These are phyloP conservation scores for Boletales sp. DNA, from an alignment of 768 basidiomycete species.

Conservation along the genomic window DNA sequence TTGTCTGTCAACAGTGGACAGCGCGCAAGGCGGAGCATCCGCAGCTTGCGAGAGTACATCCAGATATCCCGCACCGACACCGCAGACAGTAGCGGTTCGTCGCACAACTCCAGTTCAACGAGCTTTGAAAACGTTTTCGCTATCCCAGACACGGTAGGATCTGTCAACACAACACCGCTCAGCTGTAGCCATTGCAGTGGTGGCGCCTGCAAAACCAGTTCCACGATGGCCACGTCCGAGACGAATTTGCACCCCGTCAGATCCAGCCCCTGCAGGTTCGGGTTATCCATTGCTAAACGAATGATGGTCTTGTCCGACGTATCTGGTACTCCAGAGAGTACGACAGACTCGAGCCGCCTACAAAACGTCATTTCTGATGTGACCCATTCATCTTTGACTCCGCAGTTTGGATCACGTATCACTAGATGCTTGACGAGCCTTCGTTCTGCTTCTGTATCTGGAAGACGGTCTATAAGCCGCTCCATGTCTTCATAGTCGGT, in stretches of 20 bases:
- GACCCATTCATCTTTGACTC: conserved; percentile 59
- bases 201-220: conserved; percentile 64
- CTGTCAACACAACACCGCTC: conserved; percentile 61
- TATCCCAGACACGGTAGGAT: conserved; percentile 60
- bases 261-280: conserved; percentile 70
- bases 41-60: conserved; percentile 72
- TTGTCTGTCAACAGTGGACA: conserved; percentile 76
- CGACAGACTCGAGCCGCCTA: conserved; percentile 63
- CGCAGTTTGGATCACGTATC: conserved; percentile 39
- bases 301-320: conserved; percentile 68
- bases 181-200: conserved; percentile 73
- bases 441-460: conserved; percentile 53
- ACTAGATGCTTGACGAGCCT: conserved; percentile 58
- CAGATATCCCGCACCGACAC: conserved; percentile 77
- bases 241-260: conserved; percentile 70
- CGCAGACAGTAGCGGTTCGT: conserved; percentile 64
- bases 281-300: conserved; percentile 57
- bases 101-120: conserved; percentile 75
- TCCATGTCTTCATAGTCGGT: conserved; percentile 49
- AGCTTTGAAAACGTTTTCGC: conserved; percentile 73
- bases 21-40: conserved; percentile 72
- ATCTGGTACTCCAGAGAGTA: conserved; percentile 64
- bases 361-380: conserved; percentile 52
- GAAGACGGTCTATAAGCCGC: conserved; percentile 56
- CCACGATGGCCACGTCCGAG: conserved; percentile 74